Evolutionary conservation across 164 flowering plant genomes (phyloP), one percentile per base, ranked within the genome.

Genomic region (Cinnamomum micranthum): DNA sequence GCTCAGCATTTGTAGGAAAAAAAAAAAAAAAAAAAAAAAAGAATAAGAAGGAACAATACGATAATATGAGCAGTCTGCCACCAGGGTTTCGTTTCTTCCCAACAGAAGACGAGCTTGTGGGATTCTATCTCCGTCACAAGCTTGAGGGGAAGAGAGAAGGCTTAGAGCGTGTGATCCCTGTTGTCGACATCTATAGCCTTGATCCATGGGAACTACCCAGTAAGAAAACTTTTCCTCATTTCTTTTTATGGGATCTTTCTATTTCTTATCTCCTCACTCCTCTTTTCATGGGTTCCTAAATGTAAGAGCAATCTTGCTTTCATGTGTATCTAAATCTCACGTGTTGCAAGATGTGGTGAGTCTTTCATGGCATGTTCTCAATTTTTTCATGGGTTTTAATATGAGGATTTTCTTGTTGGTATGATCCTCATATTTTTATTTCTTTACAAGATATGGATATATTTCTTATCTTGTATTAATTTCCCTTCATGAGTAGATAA

Each of bases 91-190:
- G 94, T 23, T 90, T 90, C 77, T 87, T 78, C 71, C 93, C 93
- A 12, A 87, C 90, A 1, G 94, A 90, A 77, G 92, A 87, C 72
- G 94, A 89, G 76, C 77, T 90, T 17, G 74, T 90, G 14, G 75
- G 83, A 0, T 90, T 88, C 81, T 90, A 88, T 64, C 80, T 90
- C 22, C 82, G 19, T 22, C 75, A 79, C 77, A 82, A 86, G 89
- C 81, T 90, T 0, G 75, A 82, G 50, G 85, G 83, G 7, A 74
- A 2, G 27, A 73, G 82, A 0, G 65, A 47, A 11, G 73, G 52
- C 11, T 51, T 87, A 20, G 71, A 80, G 28, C 81, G 79, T 3
- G 81, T 87, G 24, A 86, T 90, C 2, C 89, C 88, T 0, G 84
- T 76, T 15, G 28, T 88, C 25, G 68, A 80, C 74, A 78, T 88